Evolutionary conservation across 768 basidiomycete species (phyloP), one percentile per base, ranked within the genome.

Genomic region (Tulasnella calospora): DNA sequence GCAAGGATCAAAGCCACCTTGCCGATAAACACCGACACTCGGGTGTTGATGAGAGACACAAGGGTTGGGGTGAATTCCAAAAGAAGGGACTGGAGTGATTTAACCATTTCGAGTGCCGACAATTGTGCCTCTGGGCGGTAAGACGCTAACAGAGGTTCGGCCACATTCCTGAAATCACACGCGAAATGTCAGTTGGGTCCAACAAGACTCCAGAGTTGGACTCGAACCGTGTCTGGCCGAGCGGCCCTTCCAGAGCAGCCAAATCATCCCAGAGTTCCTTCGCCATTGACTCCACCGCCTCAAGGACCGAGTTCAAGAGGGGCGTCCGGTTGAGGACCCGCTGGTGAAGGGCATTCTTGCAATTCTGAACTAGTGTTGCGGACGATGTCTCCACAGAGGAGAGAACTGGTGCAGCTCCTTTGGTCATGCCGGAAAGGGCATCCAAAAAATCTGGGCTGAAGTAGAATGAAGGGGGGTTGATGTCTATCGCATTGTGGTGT

Each of bases 311-410:
- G 78, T 93, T 87, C 36, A 94, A 84, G 61, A 89, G 83, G 0
- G 89, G 86, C 15, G 92, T 91, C 51, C 93, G 89, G 27, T 90
- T 90, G 30, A 87, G 81, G n/a, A 94, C 84, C 79, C 92, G 92
- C 67, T 88, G 88, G 77, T 87, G 89, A 46, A 95, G 82, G 3
- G 88, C 83, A n/a, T 84, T 80, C 80, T 89, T 89, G 82, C 93
- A 94, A 81, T 87, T 89, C 61, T 88, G 87, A 81, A 94, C 91
- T 1, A 89, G 85, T 23, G 85, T 83, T 78, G 88, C 86, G 38
- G 84, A 80, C 3, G 79, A 46, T 21, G 55, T 83, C 19, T 67
- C 61, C 23, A 67, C 30, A 13, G 61, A 67, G 23, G 61, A 67
- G n/a, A 67, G 61, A 33, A 67, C 33, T 83, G 78, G 83, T 82